Percentiles rank a stretch among this genome's conserved stretches.
phyloP scores from a whole-genome alignment of 148 eudicot species.

The Tetragonia tetragonoides region DNA sequence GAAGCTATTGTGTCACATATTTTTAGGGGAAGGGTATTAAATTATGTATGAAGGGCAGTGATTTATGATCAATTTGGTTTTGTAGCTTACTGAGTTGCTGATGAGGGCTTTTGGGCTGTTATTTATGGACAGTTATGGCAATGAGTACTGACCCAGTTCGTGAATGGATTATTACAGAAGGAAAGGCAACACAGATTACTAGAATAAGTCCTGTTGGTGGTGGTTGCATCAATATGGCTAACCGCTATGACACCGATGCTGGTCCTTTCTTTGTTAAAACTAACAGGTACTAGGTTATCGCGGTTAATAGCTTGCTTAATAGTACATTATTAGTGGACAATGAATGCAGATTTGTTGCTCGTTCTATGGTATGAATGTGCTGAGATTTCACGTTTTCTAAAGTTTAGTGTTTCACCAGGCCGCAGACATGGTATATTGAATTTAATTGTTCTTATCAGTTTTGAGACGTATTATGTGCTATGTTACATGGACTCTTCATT shows the following conservation, averaged over 20 bases:
- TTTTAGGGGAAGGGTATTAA: neutral
- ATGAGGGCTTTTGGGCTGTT: constrained; percentile 10
- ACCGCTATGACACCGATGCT: constrained; percentile 79
- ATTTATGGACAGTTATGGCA: constrained; percentile 51
- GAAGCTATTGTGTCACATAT: no score
- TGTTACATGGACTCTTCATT: no score
- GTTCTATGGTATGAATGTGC: neutral
- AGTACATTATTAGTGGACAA: neutral
- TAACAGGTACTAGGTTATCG: constrained; percentile 50
- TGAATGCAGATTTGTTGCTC: neutral
- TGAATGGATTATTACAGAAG: constrained; percentile 87
- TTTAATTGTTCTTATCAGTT: neutral
- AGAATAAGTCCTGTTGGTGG: constrained; percentile 77
- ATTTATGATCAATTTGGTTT: constrained; percentile 20
- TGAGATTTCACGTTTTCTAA: neutral
- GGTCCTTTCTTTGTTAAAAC: constrained; percentile 93
- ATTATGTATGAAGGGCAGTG: neutral
- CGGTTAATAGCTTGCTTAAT: neutral
- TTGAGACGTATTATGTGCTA: neutral
- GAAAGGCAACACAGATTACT: constrained; percentile 73
- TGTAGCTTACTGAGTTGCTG: neutral
- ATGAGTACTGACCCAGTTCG: constrained; percentile 82
- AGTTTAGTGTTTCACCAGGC: neutral
- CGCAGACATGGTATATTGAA: neutral
- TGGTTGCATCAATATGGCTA: constrained; percentile 91